Conservation (phyloP, 305 asterid species). For the Plantago coronopus region DNA sequence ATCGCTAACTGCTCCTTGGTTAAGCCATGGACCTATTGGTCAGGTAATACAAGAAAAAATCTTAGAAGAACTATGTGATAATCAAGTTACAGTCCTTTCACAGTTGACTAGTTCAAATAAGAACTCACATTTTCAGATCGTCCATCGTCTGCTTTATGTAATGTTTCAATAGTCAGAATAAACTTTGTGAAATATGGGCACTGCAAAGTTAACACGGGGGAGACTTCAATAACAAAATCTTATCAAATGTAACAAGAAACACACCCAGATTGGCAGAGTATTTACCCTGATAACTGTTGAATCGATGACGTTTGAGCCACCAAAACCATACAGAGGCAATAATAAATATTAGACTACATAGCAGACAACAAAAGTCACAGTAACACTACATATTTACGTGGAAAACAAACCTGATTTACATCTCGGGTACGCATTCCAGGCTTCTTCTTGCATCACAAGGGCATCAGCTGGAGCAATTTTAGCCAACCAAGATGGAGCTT, state of each 20-base stretch:
- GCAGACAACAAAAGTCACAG: background rate
- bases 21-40: constrained; percentile 64
- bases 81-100: background rate
- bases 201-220: constrained; percentile 35
- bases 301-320: constrained; percentile 25
- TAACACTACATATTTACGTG: constrained; percentile 10
- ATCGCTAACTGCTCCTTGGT: constrained; percentile 53
- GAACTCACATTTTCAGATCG: constrained; percentile 63
- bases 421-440: constrained; percentile 89
- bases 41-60: background rate
- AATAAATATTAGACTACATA: constrained; percentile 1
- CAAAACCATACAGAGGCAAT: constrained; percentile 20
- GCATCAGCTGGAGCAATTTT: constrained; percentile 76
- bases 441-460: constrained; percentile 93
- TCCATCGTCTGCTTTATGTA: constrained; percentile 66
- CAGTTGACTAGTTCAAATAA: background rate
- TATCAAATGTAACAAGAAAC: background rate
- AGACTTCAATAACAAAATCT: constrained; percentile 1
- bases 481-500: constrained; percentile 81
- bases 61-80: background rate
- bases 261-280: background rate
- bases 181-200: constrained; percentile 79
- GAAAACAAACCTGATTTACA: constrained; percentile 67
- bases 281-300: constrained; percentile 73
- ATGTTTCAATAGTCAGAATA: constrained; percentile 64